Conservation (phyloP, 164 flowering plant species). For the Vitis vinifera region ASM3070453v1 NC_081806.1:10398001-10398500, state of each 20-base stretch:
- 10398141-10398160: not conserved
- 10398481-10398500: too few species aligned
- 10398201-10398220: not conserved
- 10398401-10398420: too few species aligned
- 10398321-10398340: not conserved
- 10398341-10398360: not conserved
- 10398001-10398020: conserved; percentile 59
- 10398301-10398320: too few species aligned
- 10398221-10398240: too few species aligned
- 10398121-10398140: not conserved
- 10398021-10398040: conserved; percentile 85
- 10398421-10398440: too few species aligned
- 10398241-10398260: too few species aligned
- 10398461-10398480: too few species aligned
- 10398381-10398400: too few species aligned
- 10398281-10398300: too few species aligned
- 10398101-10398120: conserved; percentile 1
- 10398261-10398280: too few species aligned
- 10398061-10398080: not conserved
- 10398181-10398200: not conserved
- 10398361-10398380: not conserved
- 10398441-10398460: too few species aligned
- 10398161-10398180: not conserved
- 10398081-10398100: conserved; percentile 20
- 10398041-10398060: conserved; percentile 13